Evolutionary conservation across 192 early-diverging fungal genomes (phyloP).

Genomic region (Chytriomyces sp.): DNA sequence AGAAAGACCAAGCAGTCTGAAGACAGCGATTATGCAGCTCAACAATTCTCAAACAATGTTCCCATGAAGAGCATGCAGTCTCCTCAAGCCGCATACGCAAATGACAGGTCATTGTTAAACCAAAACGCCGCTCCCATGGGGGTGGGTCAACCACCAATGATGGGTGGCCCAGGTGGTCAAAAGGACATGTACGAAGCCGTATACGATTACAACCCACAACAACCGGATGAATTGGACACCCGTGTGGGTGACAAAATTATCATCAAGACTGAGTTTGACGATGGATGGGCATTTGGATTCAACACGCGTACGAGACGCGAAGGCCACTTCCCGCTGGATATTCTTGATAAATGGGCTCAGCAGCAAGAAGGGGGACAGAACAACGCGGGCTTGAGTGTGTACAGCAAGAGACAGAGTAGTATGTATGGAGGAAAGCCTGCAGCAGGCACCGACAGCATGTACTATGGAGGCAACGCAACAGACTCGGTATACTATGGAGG

Average conservation of each 20-base stretch:
- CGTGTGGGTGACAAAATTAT: constrained; percentile 36
- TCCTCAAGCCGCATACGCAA: not conserved
- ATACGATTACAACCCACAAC: constrained; percentile 9
- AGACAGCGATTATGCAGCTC: not conserved
- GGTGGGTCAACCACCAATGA: not conserved
- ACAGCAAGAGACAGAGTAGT: not conserved
- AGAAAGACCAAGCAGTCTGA: not conserved
- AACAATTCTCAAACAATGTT: not conserved
- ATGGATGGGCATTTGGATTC: constrained; percentile 43
- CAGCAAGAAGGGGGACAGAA: not conserved
- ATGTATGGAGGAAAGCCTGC: not conserved
- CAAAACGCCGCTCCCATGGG: not conserved
- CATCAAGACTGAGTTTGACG: constrained; percentile 33
- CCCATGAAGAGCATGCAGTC: not conserved
- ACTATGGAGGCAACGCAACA: not conserved
- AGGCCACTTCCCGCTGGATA: constrained; percentile 41
- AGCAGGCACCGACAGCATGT: not conserved
- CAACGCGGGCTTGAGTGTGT: not conserved
- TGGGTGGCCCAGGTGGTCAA: not conserved
- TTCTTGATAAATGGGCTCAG: constrained; percentile 9
- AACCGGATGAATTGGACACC: constrained; percentile 3
- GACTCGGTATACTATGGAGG: not conserved
- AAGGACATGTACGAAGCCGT: constrained; percentile 7
- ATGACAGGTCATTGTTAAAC: not conserved
- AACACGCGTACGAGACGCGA: constrained; percentile 38